These are phyloP conservation scores for Exidia glandulosa DNA, from an alignment of 768 basidiomycete genomes.

Conservation along the genomic window DNA sequence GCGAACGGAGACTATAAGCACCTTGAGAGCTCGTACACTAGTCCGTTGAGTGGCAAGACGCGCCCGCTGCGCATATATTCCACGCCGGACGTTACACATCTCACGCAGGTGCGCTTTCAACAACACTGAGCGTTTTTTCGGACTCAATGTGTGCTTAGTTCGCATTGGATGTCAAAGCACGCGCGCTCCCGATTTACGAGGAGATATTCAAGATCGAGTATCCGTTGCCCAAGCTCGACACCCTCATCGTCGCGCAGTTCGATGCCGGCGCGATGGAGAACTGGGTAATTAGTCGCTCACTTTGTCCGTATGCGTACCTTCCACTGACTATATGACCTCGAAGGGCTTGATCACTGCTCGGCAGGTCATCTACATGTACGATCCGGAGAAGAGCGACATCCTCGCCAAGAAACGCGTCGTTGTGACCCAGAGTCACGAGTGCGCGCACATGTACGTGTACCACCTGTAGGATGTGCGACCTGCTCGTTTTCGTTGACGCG, in stretches of 20 bases:
- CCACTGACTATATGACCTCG: background rate
- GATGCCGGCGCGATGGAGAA: slow-evolving; percentile 79
- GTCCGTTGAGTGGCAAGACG: slow-evolving; percentile 68
- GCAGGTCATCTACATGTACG: slow-evolving; percentile 68
- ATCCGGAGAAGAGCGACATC: slow-evolving; percentile 64
- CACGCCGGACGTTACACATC: slow-evolving; percentile 71
- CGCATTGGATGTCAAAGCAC: slow-evolving; percentile 76
- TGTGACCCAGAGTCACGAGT: slow-evolving; percentile 71
- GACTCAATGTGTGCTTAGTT: slow-evolving; percentile 36
- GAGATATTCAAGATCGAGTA: slow-evolving; percentile 85
- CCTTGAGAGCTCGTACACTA: slow-evolving; percentile 64
- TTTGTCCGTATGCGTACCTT: background rate
- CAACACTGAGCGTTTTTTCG: background rate
- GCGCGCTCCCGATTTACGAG: slow-evolving; percentile 83
- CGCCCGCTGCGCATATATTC: slow-evolving; percentile 83
- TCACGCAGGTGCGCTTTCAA: slow-evolving; percentile 30
- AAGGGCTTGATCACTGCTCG: slow-evolving; percentile 83
- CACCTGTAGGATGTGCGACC: background rate
- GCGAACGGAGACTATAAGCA: slow-evolving; percentile 72
- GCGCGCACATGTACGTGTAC: slow-evolving; percentile 21
- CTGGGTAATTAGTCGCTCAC: slow-evolving; percentile 36
- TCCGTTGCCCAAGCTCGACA: slow-evolving; percentile 90
- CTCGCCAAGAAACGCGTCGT: slow-evolving; percentile 72
- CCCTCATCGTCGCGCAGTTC: slow-evolving; percentile 30
- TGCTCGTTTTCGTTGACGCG: background rate